phyloP scores from a whole-genome alignment of 345 rosid species.

The Psidium guajava region DNA sequence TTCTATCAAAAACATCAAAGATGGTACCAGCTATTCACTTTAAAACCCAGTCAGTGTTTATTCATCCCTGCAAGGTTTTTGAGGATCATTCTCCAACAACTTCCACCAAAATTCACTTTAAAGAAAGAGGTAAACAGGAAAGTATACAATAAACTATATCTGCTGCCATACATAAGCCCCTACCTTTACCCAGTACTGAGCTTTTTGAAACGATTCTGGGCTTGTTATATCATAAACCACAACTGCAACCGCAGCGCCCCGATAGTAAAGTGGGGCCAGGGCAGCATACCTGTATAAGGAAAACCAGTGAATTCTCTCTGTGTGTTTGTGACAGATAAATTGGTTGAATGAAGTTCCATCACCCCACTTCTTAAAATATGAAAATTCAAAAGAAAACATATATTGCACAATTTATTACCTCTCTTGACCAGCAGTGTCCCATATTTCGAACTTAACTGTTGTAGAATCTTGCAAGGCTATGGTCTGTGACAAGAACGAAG shows the following conservation, averaged over 20 bases:
- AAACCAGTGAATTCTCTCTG: background rate
- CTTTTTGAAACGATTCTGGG: constrained; percentile 82
- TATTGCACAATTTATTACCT: constrained; percentile 32
- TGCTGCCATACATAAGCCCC: background rate
- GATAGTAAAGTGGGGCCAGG: constrained; percentile 90
- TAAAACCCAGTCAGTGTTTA: background rate
- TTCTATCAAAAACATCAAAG: background rate
- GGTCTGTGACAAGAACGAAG: constrained; percentile 94
- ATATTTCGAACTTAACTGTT: constrained; percentile 93
- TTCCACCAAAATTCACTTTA: background rate
- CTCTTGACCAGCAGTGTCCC: constrained; percentile 99
- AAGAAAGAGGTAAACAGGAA: background rate
- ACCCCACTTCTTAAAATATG: background rate
- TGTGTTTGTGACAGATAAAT: background rate
- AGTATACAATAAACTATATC: background rate
- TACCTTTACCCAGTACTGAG: constrained; percentile 99
- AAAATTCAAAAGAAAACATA: background rate
- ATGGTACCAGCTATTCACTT: background rate
- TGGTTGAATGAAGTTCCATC: background rate
- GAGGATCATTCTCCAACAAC: background rate
- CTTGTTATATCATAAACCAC: constrained; percentile 95
- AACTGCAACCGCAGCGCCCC: constrained; percentile 95
- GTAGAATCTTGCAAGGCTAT: constrained; percentile 99
- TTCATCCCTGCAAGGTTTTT: background rate
- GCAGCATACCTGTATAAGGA: constrained; percentile 71